Percentiles rank a stretch among this genome's conserved stretches.
Conservation (phyloP, 352 stramenopile genomes). For the Phytophthora europaea region DNA sequence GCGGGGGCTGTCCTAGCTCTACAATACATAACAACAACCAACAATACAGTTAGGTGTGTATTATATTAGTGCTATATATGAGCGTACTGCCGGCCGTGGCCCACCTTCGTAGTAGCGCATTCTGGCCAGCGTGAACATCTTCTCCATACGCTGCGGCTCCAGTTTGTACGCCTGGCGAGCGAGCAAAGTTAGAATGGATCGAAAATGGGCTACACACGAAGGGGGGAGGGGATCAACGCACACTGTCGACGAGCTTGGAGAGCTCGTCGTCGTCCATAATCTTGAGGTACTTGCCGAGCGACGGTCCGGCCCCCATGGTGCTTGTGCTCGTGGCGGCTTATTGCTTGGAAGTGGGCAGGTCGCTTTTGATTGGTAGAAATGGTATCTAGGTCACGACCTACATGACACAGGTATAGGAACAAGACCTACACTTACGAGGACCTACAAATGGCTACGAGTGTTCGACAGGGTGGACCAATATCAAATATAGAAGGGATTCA, state of each 20-base stretch:
- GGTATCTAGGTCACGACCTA: neutral
- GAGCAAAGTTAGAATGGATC: neutral
- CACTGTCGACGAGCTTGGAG: conserved; percentile 49
- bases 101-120: conserved; percentile 49
- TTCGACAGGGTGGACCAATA: too few relatives aligned
- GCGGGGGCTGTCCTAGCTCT: conserved; percentile 22
- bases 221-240: conserved; percentile 22
- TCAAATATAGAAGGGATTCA: too few relatives aligned
- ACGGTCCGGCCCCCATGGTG: conserved; percentile 56
- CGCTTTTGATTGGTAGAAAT: conserved; percentile 20
- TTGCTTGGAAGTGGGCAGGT: neutral
- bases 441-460: neutral
- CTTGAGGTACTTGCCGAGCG: conserved; percentile 65
- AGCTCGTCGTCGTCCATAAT: conserved; percentile 74
- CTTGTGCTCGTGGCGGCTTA: neutral
- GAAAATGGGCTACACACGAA: neutral
- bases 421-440: neutral
- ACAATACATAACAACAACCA: neutral
- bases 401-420: neutral
- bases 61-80: too few relatives aligned
- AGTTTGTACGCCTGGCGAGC: conserved; percentile 57
- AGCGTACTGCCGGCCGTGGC: neutral
- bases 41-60: conserved; percentile 3
- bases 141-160: conserved; percentile 64
- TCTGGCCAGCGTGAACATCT: conserved; percentile 56